A percentile compares a stretch with the other conserved stretches of the same genome.
Conservation (phyloP, 495 filamentous ascomycete genomes). For the Penicillium nucicola region DNA sequence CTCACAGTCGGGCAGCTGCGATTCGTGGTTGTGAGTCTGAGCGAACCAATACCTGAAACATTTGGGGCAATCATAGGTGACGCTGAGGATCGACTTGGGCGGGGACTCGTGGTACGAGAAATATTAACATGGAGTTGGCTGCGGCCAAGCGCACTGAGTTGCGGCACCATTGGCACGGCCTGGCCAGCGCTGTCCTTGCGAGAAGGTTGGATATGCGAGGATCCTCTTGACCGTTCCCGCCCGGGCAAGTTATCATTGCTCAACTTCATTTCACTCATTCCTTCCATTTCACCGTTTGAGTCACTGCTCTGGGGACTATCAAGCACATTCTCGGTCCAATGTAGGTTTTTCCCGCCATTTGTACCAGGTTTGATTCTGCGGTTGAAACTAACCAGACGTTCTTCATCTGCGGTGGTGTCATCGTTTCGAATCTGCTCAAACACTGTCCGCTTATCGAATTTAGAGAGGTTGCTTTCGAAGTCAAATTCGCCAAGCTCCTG, state of each 20-base stretch:
- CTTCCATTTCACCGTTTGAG: constrained; percentile 59
- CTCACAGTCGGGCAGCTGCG: constrained; percentile 75
- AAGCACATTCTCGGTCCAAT: constrained; percentile 89
- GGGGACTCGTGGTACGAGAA: constrained; percentile 45
- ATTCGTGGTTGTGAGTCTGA: constrained; percentile 58
- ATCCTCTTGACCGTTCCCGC: constrained; percentile 49
- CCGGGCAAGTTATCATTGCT: constrained; percentile 54
- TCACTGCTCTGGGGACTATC: constrained; percentile 67
- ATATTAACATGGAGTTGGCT: constrained; percentile 30
- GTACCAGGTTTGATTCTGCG: constrained; percentile 73
- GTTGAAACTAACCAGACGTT: constrained; percentile 86
- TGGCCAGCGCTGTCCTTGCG: constrained; percentile 59
- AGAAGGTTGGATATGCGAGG: constrained; percentile 49
- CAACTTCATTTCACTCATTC: constrained; percentile 52
- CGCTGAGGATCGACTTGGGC: constrained; percentile 31
- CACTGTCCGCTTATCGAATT: constrained; percentile 88
- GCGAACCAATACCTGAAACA: constrained; percentile 28
- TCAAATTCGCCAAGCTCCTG: constrained; percentile 94
- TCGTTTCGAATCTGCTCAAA: constrained; percentile 87
- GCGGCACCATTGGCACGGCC: constrained; percentile 32
- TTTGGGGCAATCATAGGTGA: constrained; percentile 37
- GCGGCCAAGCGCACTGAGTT: constrained; percentile 35
- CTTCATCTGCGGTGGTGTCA: constrained; percentile 83
- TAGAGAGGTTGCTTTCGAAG: constrained; percentile 80
- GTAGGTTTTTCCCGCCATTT: constrained; percentile 82